Evolutionary conservation across 129 eudicot species (phyloP).

Genomic region (Arctium lappa): DNA sequence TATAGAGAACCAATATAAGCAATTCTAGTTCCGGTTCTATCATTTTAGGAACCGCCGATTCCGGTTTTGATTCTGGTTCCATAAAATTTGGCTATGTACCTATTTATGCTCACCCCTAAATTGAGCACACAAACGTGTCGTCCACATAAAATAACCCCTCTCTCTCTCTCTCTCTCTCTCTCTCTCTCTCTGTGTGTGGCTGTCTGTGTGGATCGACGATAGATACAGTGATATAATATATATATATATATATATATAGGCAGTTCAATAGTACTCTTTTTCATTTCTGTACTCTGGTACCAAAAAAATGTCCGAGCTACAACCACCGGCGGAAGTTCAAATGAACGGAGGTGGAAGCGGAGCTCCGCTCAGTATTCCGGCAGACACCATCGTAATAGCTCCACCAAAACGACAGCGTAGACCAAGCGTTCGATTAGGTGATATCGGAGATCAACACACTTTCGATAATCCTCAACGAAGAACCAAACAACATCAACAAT

Average conservation of each 20-base stretch:
- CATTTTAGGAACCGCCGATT: too few relatives aligned
- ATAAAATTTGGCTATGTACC: too few relatives aligned
- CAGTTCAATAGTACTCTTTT: background rate
- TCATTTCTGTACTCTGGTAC: background rate
- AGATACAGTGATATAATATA: background rate
- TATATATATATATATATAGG: background rate
- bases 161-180: background rate
- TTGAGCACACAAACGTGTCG: background rate
- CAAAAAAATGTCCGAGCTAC: slow-evolving; percentile 50
- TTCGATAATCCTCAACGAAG: slow-evolving; percentile 40
- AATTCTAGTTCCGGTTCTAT: too few relatives aligned
- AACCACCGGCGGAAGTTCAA: slow-evolving; percentile 42
- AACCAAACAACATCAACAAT: slow-evolving; percentile 46
- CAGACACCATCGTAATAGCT: slow-evolving; percentile 22
- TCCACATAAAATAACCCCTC: background rate
- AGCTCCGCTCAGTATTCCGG: slow-evolving; percentile 17
- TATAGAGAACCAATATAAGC: too few relatives aligned
- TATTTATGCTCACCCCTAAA: too few relatives aligned
- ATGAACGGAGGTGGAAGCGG: slow-evolving; percentile 30
- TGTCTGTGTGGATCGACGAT: background rate
- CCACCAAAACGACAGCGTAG: slow-evolving; percentile 76
- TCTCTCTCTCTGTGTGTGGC: background rate
- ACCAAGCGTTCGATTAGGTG: slow-evolving; percentile 89
- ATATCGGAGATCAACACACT: slow-evolving; percentile 58
- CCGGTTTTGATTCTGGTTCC: too few relatives aligned